Conservation (phyloP, 2,329 filamentous ascomycete species). For the Botrytis squamosa region DNA sequence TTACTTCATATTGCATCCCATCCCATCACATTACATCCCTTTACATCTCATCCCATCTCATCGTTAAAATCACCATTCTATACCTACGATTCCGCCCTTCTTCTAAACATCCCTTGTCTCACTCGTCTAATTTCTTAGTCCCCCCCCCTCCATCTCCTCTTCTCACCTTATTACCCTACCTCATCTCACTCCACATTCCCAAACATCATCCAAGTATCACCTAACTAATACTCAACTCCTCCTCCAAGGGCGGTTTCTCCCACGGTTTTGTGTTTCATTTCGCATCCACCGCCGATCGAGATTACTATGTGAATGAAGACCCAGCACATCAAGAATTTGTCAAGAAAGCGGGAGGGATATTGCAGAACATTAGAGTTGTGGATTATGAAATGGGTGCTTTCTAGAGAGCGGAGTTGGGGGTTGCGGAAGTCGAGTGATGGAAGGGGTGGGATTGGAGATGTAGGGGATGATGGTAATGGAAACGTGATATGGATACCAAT, state of each 20-base stretch:
- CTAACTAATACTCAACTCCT: not conserved
- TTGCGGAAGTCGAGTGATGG: not conserved
- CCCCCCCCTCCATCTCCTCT: not conserved
- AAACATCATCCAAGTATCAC: no score
- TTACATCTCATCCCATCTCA: not conserved
- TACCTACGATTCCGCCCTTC: not conserved
- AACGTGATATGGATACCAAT: not conserved
- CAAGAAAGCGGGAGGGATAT: constrained; percentile 47
- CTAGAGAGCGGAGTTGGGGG: constrained; percentile 28
- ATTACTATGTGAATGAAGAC: constrained; percentile 67
- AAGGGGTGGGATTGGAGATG: not conserved
- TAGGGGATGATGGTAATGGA: not conserved
- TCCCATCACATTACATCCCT: not conserved
- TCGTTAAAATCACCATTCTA: not conserved
- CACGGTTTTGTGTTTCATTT: constrained; percentile 72
- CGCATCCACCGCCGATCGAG: constrained; percentile 58
- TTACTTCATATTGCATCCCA: not conserved
- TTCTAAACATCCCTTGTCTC: not conserved
- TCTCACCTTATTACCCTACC: no score
- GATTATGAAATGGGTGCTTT: constrained; percentile 58
- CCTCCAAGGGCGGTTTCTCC: constrained; percentile 57
- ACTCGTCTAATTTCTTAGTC: not conserved
- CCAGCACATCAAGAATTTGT: constrained; percentile 62
- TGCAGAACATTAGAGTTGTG: constrained; percentile 56
- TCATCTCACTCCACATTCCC: not conserved